These are phyloP conservation scores for Melaleuca alternifolia DNA, from an alignment of 345 rosid species.

Conservation along the genomic window DNA sequence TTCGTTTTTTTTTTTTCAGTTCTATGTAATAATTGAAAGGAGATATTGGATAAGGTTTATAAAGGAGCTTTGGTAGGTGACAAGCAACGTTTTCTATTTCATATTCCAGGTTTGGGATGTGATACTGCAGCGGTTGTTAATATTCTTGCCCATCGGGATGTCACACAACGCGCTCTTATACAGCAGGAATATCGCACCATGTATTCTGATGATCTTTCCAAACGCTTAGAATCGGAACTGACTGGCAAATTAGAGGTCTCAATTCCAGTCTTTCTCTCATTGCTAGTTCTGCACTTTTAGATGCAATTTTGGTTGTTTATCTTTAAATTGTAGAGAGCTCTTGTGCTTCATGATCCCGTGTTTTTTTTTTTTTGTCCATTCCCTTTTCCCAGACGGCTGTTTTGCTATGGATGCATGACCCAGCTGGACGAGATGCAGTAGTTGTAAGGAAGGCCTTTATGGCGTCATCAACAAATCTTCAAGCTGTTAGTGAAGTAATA, in stretches of 20 bases:
- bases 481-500: conserved; percentile 49
- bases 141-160: conserved; percentile 62
- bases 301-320: not conserved
- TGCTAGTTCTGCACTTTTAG: not conserved
- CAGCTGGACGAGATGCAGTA: conserved; percentile 54
- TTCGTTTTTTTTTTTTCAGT: not conserved
- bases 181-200: conserved; percentile 40
- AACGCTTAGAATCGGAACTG: conserved; percentile 50
- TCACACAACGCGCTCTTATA: conserved; percentile 41
- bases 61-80: not conserved
- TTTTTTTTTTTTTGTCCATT: not conserved
- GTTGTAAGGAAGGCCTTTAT: conserved; percentile 25
- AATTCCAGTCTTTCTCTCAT: not conserved
- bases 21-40: not conserved
- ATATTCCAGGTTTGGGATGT: conserved; percentile 44
- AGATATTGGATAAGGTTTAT: not conserved
- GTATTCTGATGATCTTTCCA: conserved; percentile 32
- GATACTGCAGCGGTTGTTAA: conserved; percentile 39
- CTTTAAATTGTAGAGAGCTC: not conserved
- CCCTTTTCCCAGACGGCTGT: conserved; percentile 35
- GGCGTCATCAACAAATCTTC: not conserved
- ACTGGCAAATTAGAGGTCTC: conserved; percentile 51
- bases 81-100: not conserved
- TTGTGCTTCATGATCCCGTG: not conserved
- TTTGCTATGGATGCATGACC: conserved; percentile 61